Base-by-base conservation (phyloP, 2,329 filamentous ascomycete species). In the Tolypocladium inflatum region DNA sequence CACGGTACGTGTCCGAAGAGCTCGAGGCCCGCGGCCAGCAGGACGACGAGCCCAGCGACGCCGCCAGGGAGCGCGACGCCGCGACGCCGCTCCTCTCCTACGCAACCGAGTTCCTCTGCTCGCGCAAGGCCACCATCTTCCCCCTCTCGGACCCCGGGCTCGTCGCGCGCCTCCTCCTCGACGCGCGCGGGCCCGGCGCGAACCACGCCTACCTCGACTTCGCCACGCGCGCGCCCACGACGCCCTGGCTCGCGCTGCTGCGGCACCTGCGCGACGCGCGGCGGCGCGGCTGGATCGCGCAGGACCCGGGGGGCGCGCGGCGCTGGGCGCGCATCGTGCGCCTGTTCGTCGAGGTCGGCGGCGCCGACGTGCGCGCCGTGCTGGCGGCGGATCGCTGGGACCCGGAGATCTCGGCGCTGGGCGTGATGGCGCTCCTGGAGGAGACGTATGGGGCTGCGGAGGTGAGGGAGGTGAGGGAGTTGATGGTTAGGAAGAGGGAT, bases 71-170 rank as follows among this genome's bases (percentile, higher is more conserved):
- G 7, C 21, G 26, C 43, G 43, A 48, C 17, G 62, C 60, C 3
- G 59, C 64, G 1, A 70, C 69, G 4, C 71, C 71, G 8, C 61
- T 73, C 1, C 55, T 73, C 1, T 59, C 66, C 0, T 70, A 72
- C 39, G 70, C 71, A 2, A 66, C 65, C 2, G 71, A 73, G 43
- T 71, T 70, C 30, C 63, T 71, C 21, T 71, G 69, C 58, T 70
- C 70, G 0, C 65, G 70, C 11, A 66, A 68, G 48, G 69, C 68
- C 51, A 70, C 70, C 6, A 70, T 73, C 38, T 73, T 66, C 55
- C 71, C 71, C 0, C 62, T 69, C 2, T 73, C 71, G 0, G 63
- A 66, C 35, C 67, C 68, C 4, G 45, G 45, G 0, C 63, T 73
- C 3, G 61, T 73, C 21, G 45, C 53, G 9, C 61, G 61, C 35